phyloP scores from a whole-genome alignment of 2,329 filamentous ascomycete species.

The Stagonosporopsis tanaceti region DNA sequence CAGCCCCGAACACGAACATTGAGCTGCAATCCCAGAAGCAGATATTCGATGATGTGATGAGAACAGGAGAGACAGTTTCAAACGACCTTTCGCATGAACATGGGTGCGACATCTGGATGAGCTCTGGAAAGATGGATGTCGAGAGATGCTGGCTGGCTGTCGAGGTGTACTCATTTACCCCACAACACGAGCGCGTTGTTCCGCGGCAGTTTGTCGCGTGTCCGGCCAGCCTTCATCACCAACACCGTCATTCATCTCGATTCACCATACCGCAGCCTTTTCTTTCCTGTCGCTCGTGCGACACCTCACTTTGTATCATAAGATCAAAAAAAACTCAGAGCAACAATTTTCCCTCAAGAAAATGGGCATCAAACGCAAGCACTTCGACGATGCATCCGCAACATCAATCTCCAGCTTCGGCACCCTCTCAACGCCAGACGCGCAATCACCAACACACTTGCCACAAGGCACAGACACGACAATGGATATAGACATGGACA shows the following conservation, averaged over 20 bases:
- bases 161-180: slow-evolving; percentile 10
- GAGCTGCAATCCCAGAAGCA: too few species aligned
- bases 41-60: too few species aligned
- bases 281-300: not conserved
- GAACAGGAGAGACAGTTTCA: not conserved
- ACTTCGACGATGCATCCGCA: slow-evolving; percentile 58
- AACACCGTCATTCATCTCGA: slow-evolving; percentile 20
- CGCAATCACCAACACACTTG: slow-evolving; percentile 38
- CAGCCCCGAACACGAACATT: not conserved
- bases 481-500: slow-evolving; percentile 43
- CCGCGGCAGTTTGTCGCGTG: slow-evolving; percentile 26
- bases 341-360: not conserved
- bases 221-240: slow-evolving; percentile 40
- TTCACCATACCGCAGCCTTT: slow-evolving; percentile 1
- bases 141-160: not conserved
- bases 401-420: slow-evolving; percentile 52
- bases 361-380: slow-evolving; percentile 68
- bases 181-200: slow-evolving; percentile 33
- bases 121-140: not conserved
- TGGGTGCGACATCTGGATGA: not conserved
- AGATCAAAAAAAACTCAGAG: too few species aligned
- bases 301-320: not conserved
- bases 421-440: slow-evolving; percentile 40
- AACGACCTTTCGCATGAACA: not conserved
- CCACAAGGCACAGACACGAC: slow-evolving; percentile 26